Base-by-base conservation (phyloP, 306 rosid genomes). In the Castanopsis chinensis region DNA sequence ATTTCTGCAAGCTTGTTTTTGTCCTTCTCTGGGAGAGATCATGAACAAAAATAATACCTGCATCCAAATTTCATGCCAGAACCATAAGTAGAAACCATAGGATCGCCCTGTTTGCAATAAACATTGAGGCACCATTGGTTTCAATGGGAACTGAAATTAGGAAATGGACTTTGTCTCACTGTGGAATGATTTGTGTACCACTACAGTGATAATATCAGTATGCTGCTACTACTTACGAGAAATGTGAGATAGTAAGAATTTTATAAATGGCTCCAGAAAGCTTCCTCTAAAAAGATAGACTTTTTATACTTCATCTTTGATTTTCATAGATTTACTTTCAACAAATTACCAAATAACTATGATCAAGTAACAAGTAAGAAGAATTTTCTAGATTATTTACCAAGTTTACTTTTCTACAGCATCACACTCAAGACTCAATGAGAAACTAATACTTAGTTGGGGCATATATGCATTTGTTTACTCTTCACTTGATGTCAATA, bases 1-100 rank as follows among this genome's bases (percentile, higher is more conserved):
- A 87, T 85, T 91, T 96, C 88, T 90, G 97, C 90, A 96, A 83
- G 91, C 97, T 87, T 74, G 96, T 59, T 88, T 96, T 96, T 9
- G 98, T 93, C 85, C 98, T 90, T 87, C 96, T 91, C 79, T 96
- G 98, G 33, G 97, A 93, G 78, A 96, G 99, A 87, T 96, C 99
- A 4, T 96, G 99, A 88, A 96, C 99, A 90, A 96, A 93, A 83
- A 96, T 89, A 75, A 96, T 90, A 86, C 99, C 99, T 96, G 88
- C 83, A 80, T 56, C 86, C 74, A 78, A 75, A 85, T 69, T 85
- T 82, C 80, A 82, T 73, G 75, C 76, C 59, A 83, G 65, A 80
- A 1, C 54, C 69, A 33, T 43, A 19, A 52, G 76, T 49, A 65
- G 63, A 72, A 78, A 72, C 51, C 53, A 64, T 76, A 64, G 79